Conservation (phyloP, 306 rosid genomes). For the Datisca glomerata region DNA sequence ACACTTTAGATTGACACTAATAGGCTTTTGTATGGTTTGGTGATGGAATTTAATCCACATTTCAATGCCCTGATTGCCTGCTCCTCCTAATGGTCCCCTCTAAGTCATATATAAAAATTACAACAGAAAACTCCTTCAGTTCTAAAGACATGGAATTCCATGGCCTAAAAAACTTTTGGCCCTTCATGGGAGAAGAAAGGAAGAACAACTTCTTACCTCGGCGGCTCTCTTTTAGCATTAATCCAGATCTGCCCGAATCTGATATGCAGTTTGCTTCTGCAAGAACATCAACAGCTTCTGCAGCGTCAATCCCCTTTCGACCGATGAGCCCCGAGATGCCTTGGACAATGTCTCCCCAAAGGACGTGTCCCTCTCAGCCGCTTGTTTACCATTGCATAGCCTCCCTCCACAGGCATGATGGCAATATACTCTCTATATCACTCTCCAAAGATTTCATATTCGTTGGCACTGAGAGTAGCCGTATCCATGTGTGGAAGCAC, state of each 20-base stretch:
- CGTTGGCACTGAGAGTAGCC: conserved; percentile 38
- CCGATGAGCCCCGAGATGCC: conserved; percentile 32
- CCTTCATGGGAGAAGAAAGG: conserved; percentile 27
- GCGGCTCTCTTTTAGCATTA: conserved; percentile 25
- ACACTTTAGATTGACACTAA: no score
- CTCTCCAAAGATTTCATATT: conserved; percentile 29
- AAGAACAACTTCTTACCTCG: conserved; percentile 25
- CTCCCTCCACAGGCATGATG: conserved; percentile 45
- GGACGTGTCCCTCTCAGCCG: conserved; percentile 20
- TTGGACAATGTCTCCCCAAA: conserved; percentile 23
- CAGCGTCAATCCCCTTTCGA: conserved; percentile 10
- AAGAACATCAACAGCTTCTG: conserved; percentile 21
- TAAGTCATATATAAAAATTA: no score
- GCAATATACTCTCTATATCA: conserved; percentile 31
- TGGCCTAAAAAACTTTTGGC: conserved; percentile 18
- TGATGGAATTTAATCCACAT: no score
- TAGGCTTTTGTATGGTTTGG: no score
- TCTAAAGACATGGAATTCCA: conserved; percentile 30
- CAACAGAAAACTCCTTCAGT: no score
- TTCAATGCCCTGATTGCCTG: no score
- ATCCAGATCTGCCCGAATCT: conserved; percentile 13
- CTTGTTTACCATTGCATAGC: conserved; percentile 45
- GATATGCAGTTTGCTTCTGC: conserved; percentile 15
- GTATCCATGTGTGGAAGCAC: conserved; percentile 37
- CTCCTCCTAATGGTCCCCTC: no score